Evolutionary conservation across 768 basidiomycete species (phyloP).

Genomic region (Boletus huronensis): DNA sequence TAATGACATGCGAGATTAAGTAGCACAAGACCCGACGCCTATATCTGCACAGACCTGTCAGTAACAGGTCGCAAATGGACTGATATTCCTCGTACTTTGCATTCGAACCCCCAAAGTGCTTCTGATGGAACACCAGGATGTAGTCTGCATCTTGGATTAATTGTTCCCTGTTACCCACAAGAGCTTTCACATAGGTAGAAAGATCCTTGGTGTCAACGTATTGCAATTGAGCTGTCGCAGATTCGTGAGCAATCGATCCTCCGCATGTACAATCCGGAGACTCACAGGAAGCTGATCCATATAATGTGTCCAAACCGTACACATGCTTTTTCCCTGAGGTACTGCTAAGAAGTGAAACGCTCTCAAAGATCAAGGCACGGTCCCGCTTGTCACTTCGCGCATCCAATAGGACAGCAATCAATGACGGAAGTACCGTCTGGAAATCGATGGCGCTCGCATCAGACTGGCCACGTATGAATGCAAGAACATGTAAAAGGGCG

Average conservation of each 20-base stretch:
- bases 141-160: slow-evolving; percentile 57
- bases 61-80: slow-evolving; percentile 32
- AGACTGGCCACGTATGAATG: slow-evolving; percentile 75
- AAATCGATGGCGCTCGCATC: slow-evolving; percentile 64
- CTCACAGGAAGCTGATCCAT: slow-evolving; percentile 59
- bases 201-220: slow-evolving; percentile 67
- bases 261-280: background rate
- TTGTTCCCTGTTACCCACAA: slow-evolving; percentile 52
- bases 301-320: slow-evolving; percentile 72
- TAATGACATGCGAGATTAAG: slow-evolving; percentile 73
- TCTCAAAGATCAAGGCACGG: slow-evolving; percentile 45
- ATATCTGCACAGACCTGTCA: slow-evolving; percentile 43
- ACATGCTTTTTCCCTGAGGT: slow-evolving; percentile 44
- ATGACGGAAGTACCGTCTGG: slow-evolving; percentile 69
- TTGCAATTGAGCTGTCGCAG: slow-evolving; percentile 48
- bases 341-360: slow-evolving; percentile 47
- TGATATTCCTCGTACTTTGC: slow-evolving; percentile 37
- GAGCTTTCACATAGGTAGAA: slow-evolving; percentile 50
- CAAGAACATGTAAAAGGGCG: slow-evolving; percentile 71
- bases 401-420: slow-evolving; percentile 54
- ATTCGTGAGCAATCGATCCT: slow-evolving; percentile 10
- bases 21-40: slow-evolving; percentile 71
- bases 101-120: slow-evolving; percentile 46
- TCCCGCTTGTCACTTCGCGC: slow-evolving; percentile 27
- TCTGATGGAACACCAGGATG: slow-evolving; percentile 56